Evolutionary conservation across 768 basidiomycete genomes (phyloP), one percentile per base, ranked within the genome.

Genomic region (Mycena metata): DNA sequence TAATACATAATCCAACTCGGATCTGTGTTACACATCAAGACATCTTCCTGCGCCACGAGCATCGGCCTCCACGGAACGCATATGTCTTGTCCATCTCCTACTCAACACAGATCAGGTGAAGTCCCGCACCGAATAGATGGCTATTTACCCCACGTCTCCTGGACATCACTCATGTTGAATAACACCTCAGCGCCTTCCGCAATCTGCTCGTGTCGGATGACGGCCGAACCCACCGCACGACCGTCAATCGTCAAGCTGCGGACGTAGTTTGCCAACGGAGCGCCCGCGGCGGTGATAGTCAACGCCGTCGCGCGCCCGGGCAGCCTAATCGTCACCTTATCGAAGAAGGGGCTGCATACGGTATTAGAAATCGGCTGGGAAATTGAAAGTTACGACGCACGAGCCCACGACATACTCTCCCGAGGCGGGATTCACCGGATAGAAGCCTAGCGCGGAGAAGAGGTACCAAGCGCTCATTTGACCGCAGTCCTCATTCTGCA

Each of bases 401-500:
- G 58, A 61, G 69, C 93, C 94, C 51, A 96, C 82, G 63, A 94
- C 82, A 68, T 95, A 95, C 73, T 88, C 87, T 2, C 87, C 89
- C 0, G 90, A 91, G 0, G 91, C 91, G 0, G 94, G 94, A 74
- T 95, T 91, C 45, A 95, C 92, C 42, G 92, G 93, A 72, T 95
- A 95, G 77, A 95, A 92, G 1, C 94, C 93, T 78, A 96, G 83
- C 0, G 92, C 88, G 56, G 88, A 90, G 80, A 94, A 95, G 16
- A 95, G 84, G 72, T 90, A 95, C 94, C 94, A 95, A 0, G 93
- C 91, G 72, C 91, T 93, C 94, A 95, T 95, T 76, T 96, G 94
- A 1, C 94, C 93, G 70, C 93, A 95, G 74, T 96, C 94, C 76
- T 96, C 94, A 72, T 95, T 96, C 91, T 94, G 67, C 26, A 61